Conservation (phyloP, 805 yeast species). For the Zygoascus bituminiphila region DNA sequence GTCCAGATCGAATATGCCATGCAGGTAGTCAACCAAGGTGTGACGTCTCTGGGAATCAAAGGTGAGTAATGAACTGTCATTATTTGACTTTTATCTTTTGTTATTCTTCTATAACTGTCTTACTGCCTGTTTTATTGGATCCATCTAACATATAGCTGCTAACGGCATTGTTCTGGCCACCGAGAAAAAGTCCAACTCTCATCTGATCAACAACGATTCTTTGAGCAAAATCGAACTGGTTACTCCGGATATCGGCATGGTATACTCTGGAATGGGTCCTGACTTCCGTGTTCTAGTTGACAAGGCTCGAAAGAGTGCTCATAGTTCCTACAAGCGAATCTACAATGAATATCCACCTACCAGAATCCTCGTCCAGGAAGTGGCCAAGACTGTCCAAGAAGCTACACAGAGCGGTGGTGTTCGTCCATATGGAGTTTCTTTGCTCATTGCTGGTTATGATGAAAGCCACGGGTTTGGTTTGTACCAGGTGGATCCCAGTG, state of each 20-base stretch:
- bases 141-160: no score
- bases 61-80: constrained; percentile 20
- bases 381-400: constrained; percentile 95
- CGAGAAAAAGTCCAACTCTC: constrained; percentile 80
- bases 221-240: constrained; percentile 70
- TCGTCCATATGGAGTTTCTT: constrained; percentile 95
- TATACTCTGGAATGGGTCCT: constrained; percentile 98
- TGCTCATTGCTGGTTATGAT: constrained; percentile 91
- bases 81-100: neutral
- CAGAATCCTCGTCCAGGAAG: constrained; percentile 82
- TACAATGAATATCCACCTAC: constrained; percentile 98
- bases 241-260: constrained; percentile 95
- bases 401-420: constrained; percentile 99
- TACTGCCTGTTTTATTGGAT: no score
- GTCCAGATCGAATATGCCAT: constrained; percentile 97
- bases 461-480: constrained; percentile 66
- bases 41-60: constrained; percentile 87
- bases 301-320: constrained; percentile 87
- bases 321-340: constrained; percentile 82
- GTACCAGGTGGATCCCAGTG: constrained; percentile 97
- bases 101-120: no score
- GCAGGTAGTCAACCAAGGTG: constrained; percentile 97
- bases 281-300: constrained; percentile 93
- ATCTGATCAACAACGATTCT: constrained; percentile 65
- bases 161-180: constrained; percentile 97